Conservation (phyloP, 2,329 filamentous ascomycete genomes). For the Phaeoacremonium minimum region DNA sequence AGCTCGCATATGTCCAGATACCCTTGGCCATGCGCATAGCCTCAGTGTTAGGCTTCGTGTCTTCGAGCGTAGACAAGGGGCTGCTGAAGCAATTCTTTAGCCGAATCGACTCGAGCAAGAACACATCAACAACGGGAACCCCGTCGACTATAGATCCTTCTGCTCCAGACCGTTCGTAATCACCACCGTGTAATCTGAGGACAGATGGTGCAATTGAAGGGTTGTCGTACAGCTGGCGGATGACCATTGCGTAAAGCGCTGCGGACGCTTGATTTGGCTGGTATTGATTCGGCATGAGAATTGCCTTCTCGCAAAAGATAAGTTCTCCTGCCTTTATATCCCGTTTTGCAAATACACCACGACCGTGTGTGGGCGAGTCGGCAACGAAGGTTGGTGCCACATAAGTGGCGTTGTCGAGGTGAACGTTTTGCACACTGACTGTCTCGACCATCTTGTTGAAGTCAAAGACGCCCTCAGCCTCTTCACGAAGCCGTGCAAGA, state of each 20-base stretch:
- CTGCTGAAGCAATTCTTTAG: slow-evolving; percentile 11
- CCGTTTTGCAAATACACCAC: slow-evolving; percentile 34
- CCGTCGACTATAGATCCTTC: slow-evolving; percentile 6
- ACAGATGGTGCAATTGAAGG: slow-evolving; percentile 26
- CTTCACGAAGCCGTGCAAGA: slow-evolving; percentile 14
- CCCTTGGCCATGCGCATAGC: slow-evolving; percentile 16
- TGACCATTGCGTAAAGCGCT: slow-evolving; percentile 34
- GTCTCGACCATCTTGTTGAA: slow-evolving; percentile 18
- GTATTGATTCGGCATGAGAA: slow-evolving; percentile 34
- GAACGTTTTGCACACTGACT: slow-evolving; percentile 11
- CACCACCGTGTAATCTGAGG: slow-evolving; percentile 14
- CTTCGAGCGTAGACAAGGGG: slow-evolving; percentile 1
- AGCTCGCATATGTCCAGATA: slow-evolving; percentile 20
- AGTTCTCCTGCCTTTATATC: slow-evolving; percentile 31
- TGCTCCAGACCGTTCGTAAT: not conserved
- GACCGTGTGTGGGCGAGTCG: slow-evolving; percentile 27
- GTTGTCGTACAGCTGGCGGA: slow-evolving; percentile 33
- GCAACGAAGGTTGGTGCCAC: slow-evolving; percentile 22
- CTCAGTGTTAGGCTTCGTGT: slow-evolving; percentile 2
- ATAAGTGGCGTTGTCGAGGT: slow-evolving; percentile 28
- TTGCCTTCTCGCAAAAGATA: slow-evolving; percentile 36
- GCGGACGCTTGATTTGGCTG: slow-evolving; percentile 32
- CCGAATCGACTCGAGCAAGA: slow-evolving; percentile 9
- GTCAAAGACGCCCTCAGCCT: slow-evolving; percentile 20
- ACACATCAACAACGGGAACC: slow-evolving; percentile 10